These are phyloP conservation scores for Graphiopsis chlorocephala DNA, from an alignment of 2,329 filamentous ascomycete species.

Conservation along the genomic window DNA sequence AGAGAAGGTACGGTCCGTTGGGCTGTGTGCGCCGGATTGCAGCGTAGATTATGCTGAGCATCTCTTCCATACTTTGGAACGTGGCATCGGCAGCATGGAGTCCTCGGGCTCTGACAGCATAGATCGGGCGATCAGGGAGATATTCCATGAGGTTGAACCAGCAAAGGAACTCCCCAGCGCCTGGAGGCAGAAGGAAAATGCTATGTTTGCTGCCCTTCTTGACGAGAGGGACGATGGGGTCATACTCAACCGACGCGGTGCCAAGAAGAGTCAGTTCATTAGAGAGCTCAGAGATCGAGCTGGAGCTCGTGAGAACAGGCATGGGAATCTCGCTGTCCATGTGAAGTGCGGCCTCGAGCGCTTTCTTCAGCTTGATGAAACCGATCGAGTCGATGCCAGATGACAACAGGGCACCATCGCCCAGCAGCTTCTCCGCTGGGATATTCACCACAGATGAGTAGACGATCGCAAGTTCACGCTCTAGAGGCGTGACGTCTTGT, in stretches of 20 bases:
- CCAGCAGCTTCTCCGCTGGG: conserved; percentile 8
- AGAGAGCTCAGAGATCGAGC: conserved; percentile 6
- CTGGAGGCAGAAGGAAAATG: conserved; percentile 39
- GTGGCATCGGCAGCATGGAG: conserved; percentile 43
- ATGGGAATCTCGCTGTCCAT: not conserved
- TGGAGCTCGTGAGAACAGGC: not conserved
- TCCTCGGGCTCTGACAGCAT: conserved; percentile 47
- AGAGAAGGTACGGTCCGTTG: conserved; percentile 51
- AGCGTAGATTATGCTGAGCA: conserved; percentile 39
- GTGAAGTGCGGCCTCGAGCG: conserved; percentile 19
- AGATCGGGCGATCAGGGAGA: conserved; percentile 46
- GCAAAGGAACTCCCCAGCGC: conserved; percentile 40
- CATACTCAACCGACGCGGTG: conserved; percentile 22
- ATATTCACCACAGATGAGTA: conserved; percentile 18
- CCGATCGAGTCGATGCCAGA: conserved; percentile 17
- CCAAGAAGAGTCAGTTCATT: conserved; percentile 33
- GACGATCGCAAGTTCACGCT: conserved; percentile 11
- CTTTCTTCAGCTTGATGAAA: conserved; percentile 24
- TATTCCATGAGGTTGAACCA: conserved; percentile 40
- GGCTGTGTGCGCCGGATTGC: conserved; percentile 47
- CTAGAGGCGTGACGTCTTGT: conserved; percentile 1
- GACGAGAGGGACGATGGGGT: conserved; percentile 11
- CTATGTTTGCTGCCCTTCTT: conserved; percentile 23
- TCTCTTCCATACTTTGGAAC: conserved; percentile 41
- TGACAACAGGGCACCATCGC: conserved; percentile 13